These are phyloP conservation scores for Daldinia loculata DNA, from an alignment of 495 filamentous ascomycete species.

Conservation along the genomic window DNA sequence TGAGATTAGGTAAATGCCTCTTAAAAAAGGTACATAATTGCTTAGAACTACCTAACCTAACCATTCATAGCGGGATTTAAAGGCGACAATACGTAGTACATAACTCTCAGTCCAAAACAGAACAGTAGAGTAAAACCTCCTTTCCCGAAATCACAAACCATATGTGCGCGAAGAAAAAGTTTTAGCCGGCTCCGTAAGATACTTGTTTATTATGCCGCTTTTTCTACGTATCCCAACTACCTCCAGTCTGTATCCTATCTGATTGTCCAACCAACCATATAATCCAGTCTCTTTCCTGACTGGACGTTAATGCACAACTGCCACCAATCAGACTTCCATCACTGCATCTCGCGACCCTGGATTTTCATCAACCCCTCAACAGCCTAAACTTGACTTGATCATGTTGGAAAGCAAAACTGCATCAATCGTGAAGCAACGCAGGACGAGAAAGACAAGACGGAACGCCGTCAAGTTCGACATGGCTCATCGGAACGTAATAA, in stretches of 20 bases:
- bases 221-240: conserved; percentile 14
- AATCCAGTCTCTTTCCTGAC: conserved; percentile 2
- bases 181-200: conserved; percentile 2
- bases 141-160: background rate
- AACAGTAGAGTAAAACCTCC: background rate
- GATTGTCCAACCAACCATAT: conserved; percentile 28
- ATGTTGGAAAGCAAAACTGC: conserved; percentile 16
- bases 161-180: background rate
- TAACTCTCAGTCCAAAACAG: background rate
- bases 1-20: no score
- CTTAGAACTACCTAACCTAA: no score
- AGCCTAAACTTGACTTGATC: conserved; percentile 6
- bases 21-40: no score
- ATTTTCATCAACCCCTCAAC: conserved; percentile 11
- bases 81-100: background rate
- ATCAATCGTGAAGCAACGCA: conserved; percentile 15
- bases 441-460: conserved; percentile 3
- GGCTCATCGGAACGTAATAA: conserved; percentile 19
- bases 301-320: background rate
- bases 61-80: background rate
- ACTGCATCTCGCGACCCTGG: conserved; percentile 7
- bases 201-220: conserved; percentile 30
- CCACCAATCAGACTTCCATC: conserved; percentile 6
- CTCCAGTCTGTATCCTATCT: conserved; percentile 1
- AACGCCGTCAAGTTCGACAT: conserved; percentile 7